These are phyloP conservation scores for Rhododendron ferrugineum DNA, from an alignment of 148 eudicot species.

Conservation along the genomic window DNA sequence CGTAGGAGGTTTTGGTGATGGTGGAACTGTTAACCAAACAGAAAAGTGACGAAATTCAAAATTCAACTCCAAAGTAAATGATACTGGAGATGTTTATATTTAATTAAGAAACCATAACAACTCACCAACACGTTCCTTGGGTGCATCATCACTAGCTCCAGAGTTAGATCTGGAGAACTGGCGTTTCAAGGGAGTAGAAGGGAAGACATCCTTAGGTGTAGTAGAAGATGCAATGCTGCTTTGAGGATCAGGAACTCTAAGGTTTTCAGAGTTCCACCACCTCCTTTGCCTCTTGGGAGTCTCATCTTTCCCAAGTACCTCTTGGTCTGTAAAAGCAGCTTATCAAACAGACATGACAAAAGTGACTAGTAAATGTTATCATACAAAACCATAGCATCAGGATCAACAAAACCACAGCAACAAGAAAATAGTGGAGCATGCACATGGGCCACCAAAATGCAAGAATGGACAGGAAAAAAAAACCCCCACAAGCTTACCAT, in stretches of 20 bases:
- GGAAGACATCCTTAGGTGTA: constrained; percentile 28
- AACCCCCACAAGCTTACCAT: constrained; percentile 41
- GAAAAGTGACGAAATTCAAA: constrained; percentile 2
- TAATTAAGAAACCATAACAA: background rate
- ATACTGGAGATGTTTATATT: background rate
- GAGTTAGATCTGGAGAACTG: constrained; percentile 48
- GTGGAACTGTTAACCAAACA: constrained; percentile 55
- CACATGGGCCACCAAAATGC: background rate
- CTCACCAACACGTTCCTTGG: constrained; percentile 84
- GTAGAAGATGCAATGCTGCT: constrained; percentile 20
- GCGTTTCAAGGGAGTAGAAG: constrained; percentile 33
- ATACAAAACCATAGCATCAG: background rate
- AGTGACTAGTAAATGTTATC: background rate
- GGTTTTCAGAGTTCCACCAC: constrained; percentile 54
- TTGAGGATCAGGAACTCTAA: constrained; percentile 36
- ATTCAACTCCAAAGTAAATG: constrained; percentile 1
- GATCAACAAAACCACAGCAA: background rate
- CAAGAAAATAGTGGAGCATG: background rate
- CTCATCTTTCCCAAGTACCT: constrained; percentile 41
- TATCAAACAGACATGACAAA: background rate
- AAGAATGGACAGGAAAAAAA: background rate
- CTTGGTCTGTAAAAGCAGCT: constrained; percentile 44
- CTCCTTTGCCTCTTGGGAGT: constrained; percentile 67
- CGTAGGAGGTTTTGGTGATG: constrained; percentile 59
- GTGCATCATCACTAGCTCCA: constrained; percentile 34